A percentile compares a stretch with the other conserved stretches of the same genome.
Conservation (phyloP, 2,329 filamentous ascomycete species). For the Paracamarosporium sp. region DNA sequence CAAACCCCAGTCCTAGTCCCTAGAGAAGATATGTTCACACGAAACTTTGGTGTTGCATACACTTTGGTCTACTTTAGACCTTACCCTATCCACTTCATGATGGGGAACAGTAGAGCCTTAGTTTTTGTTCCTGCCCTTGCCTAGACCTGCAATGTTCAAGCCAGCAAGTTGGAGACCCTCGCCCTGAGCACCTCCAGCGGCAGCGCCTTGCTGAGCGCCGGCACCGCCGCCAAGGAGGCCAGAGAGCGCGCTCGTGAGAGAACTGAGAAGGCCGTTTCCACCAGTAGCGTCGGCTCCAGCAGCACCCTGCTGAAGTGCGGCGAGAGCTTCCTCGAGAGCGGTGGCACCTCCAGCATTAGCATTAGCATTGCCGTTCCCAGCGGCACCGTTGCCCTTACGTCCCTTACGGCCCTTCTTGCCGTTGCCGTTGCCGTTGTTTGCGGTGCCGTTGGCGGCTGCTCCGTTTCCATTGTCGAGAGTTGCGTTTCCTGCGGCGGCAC, state of each 20-base stretch:
- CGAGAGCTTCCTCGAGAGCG: constrained; percentile 4
- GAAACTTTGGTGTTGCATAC: neutral
- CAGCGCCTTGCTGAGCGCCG: neutral
- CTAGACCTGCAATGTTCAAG: neutral
- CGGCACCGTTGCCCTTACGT: constrained; percentile 16
- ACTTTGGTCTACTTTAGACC: neutral
- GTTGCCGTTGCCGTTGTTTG: constrained; percentile 4
- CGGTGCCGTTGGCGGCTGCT: constrained; percentile 2
- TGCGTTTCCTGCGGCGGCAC: constrained; percentile 11
- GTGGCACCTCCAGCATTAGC: neutral
- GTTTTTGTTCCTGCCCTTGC: neutral
- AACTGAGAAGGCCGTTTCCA: neutral
- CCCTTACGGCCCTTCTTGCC: constrained; percentile 12
- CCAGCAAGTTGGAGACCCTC: neutral
- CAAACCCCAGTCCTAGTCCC: constrained; percentile 3
- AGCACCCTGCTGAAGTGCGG: constrained; percentile 3
- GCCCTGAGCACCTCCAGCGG: neutral
- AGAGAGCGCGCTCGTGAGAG: neutral
- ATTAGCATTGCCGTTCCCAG: constrained; percentile 7
- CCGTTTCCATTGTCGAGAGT: constrained; percentile 9
- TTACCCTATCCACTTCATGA: too few relatives aligned
- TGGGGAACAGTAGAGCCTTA: neutral
- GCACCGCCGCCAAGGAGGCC: neutral
- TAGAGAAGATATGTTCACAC: constrained; percentile 2
- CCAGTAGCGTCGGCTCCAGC: constrained; percentile 2